Base-by-base conservation (phyloP, 306 rosid genomes). In the Casuarina equisetifolia region DNA sequence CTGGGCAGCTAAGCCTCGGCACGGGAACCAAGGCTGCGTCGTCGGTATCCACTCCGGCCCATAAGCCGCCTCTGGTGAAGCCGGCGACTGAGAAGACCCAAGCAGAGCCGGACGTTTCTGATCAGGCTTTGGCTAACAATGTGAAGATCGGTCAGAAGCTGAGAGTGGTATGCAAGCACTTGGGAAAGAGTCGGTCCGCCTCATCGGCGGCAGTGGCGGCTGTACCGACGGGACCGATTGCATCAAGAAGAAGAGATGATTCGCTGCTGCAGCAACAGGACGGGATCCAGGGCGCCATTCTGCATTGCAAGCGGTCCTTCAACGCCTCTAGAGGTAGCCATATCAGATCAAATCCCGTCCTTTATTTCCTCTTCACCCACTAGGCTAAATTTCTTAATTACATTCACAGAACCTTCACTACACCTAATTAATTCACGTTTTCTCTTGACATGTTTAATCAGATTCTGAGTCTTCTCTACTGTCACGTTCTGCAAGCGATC, bases 181-280 rank as follows among this genome's bases (percentile, higher is more conserved):
- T 96, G 82, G 99, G 99, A 8, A 96, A 96, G 73, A 96, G 98
- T 78, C 94, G 97, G 36, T 96, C 99, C 35, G 98, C 98, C 6
- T 92, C 99, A 0, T 86, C 97, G n/a, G 88, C 96, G 66, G 89
- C 96, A 67, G 93, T 84, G 20, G 92, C 90, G 0, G 99, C 89
- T 3, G 89, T 85, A 43, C 91, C 97, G 3, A 3, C 92, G 9
- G 87, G 77, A 19, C 66, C 66, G 0, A 82, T 80, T 48, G 74
- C 88, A 9, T 81, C 98, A 0, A 81, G 83, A 75, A 86, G 98
- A 50, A 86, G 93, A 16, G 98, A 96, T 51, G 99, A 96, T 73
- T 96, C 99, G 2, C 89, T 96, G 46, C 76, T 92, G 80, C 97
- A 91, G 84, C 99, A 96, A 53, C 98, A 96, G 77, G 99, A 96